Percentiles rank a stretch among this genome's conserved stretches.
Conservation (phyloP, 2,329 filamentous ascomycete genomes). For the Pleurostoma richardsiae region DNA sequence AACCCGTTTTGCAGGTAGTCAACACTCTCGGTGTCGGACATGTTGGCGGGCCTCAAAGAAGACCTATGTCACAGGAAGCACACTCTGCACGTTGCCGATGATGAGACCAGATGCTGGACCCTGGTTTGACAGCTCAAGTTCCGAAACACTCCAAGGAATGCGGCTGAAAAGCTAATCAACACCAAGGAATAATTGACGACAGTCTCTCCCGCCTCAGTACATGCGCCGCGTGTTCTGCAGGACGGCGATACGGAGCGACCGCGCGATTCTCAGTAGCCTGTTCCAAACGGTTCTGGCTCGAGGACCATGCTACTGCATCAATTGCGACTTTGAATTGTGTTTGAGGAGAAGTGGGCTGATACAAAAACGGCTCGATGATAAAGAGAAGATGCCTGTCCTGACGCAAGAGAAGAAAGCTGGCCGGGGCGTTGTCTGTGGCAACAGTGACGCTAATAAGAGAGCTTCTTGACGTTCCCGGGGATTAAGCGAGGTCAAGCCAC, state of each 20-base stretch:
- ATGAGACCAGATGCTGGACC: background rate
- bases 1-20: constrained; percentile 87
- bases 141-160: background rate
- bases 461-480: too few species aligned
- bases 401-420: background rate
- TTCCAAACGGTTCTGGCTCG: too few species aligned
- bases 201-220: background rate
- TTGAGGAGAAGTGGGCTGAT: background rate
- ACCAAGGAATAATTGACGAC: background rate
- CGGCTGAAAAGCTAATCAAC: background rate
- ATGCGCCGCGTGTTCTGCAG: too few species aligned
- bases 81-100: background rate
- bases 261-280: too few species aligned
- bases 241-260: too few species aligned
- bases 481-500: too few species aligned
- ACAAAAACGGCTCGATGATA: background rate
- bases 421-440: background rate
- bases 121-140: background rate
- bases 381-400: background rate
- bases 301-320: background rate
- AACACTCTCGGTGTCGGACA: constrained; percentile 61
- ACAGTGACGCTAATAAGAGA: background rate
- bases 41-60: constrained; percentile 24
- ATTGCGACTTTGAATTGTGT: background rate
- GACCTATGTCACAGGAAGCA: background rate